A percentile compares a stretch with the other conserved stretches of the same genome.
These are phyloP conservation scores for Macrocystidia cucumis DNA, from an alignment of 1,284 basidiomycete species.

Conservation along the genomic window DNA sequence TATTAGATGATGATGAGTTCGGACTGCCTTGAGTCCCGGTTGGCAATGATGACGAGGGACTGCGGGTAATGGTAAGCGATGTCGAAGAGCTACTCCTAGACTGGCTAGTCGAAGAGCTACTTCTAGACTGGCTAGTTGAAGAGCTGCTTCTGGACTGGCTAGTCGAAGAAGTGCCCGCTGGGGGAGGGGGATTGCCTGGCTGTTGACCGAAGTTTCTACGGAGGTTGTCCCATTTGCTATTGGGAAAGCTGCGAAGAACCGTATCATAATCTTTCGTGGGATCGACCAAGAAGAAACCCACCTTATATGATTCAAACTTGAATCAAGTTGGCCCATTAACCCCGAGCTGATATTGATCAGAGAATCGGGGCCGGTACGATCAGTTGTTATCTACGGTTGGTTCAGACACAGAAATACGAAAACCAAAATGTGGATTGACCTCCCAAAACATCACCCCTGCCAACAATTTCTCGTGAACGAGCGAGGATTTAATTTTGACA, in stretches of 20 bases:
- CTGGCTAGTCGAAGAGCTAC: too few relatives aligned
- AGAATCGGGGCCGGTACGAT: slow-evolving; percentile 49
- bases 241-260: slow-evolving; percentile 39
- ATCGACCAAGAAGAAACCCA: slow-evolving; percentile 2
- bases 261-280: background rate
- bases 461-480: slow-evolving; percentile 56
- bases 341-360: slow-evolving; percentile 43
- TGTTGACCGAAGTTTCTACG: slow-evolving; percentile 56
- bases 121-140: too few relatives aligned
- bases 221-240: slow-evolving; percentile 66
- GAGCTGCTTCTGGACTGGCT: too few relatives aligned
- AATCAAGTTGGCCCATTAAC: slow-evolving; percentile 48
- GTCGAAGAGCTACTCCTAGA: too few relatives aligned
- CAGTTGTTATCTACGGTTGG: slow-evolving; percentile 45
- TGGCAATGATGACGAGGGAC: too few relatives aligned
- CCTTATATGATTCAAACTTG: slow-evolving; percentile 65
- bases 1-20: too few relatives aligned
- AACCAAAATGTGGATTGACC: slow-evolving; percentile 28
- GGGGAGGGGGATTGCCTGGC: too few relatives aligned
- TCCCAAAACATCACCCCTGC: slow-evolving; percentile 84
- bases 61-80: too few relatives aligned
- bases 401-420: background rate
- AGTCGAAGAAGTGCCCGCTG: too few relatives aligned
- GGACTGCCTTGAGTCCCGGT: too few relatives aligned
- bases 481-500: slow-evolving; percentile 68